Evolutionary conservation across 2,329 filamentous ascomycete species (phyloP), one percentile per base, ranked within the genome.

Genomic region (Hymenoscyphus occultus): DNA sequence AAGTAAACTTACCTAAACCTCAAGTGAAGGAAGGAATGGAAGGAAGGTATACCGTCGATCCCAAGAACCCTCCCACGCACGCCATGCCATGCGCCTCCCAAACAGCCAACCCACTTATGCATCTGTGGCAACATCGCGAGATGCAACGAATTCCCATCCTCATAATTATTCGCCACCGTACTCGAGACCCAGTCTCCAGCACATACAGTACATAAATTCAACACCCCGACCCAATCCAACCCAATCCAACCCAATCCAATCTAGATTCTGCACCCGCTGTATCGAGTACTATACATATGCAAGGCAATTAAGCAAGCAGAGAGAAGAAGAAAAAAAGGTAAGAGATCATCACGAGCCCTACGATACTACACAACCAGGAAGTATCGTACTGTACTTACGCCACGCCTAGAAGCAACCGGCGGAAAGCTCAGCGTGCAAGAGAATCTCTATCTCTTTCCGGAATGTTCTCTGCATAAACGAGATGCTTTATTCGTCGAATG

Each of bases 91-190:
- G 19, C 22, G 19, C 22, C 19, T 28, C 22, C 45, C 28, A 28
- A 28, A 28, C 28, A 28, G 28, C 5, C 45, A 28, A 51, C 45
- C 45, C 45, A 51, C 45, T 51, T 51, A 12, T 51, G 45, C 45
- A 60, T 28, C 16, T 35, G 59, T 61, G 59, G 59, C 59, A 61
- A 61, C 22, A 61, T 31, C 45, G 59, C 59, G 59, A 54, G 45
- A 32, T 61, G 59, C 59, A 61, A 61, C 59, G 28, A 61, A 61
- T 40, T 48, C 31, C 22, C 16, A 51, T 28, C 28, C 2, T 28
- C 28, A 28, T 28, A 28, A 28, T 3, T 28, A 0, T 28, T 28
- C 28, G 28, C 28, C 28, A 28, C 28, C 28, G 3, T 28, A 28
- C 28, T 28, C 28, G 28, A 28, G 28, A 3, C 3, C 28, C 28